Evolutionary conservation across 2,329 filamentous ascomycete species (phyloP), one percentile per base, ranked within the genome.

Genomic region (Macroventuria anomochaeta): DNA sequence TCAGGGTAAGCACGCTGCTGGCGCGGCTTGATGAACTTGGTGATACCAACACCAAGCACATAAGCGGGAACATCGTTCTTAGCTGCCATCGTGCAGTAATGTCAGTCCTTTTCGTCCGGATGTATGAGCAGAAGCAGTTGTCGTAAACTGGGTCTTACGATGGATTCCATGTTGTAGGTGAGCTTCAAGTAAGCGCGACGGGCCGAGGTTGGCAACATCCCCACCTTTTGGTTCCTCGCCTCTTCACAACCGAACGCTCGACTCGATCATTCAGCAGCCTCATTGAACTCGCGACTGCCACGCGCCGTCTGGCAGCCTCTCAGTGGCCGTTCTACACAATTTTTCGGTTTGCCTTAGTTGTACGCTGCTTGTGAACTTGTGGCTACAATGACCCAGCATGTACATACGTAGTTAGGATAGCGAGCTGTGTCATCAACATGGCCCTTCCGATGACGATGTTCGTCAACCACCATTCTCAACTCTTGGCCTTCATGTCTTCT

Each of bases 1-100:
- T 96, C 93, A 5, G 91, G 91, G 79, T 96, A 96, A 77, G 95
- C 90, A 60, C 96, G 89, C 74, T 92, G 92, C 72, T 90, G 90
- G 47, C 92, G 85, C 23, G 93, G 93, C 81, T 96, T 97, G 85
- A 97, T 93, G 83, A 97, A 97, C 78, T 96, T 96, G 79, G 93
- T 97, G 87, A 97, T 92, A 78, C 93, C 93, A 62, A 97, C 93
- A 80, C 93, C 93, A 46, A 97, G 85, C 71, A 97, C 90, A 80
- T 97, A 97, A 79, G 80, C 81, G 53, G 82, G 81, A 13, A 64
- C 58, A 28, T 71, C 43, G 37, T 68, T 69, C 37, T 68, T 64
- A 2, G 63, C 53, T 13, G 64, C 60, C 67, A 72, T 73, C 8
- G 42, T 57, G 49, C 38, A 15, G 40, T 18, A 15, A 13, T 8